Base-by-base conservation (phyloP, 1,284 basidiomycete species). In the Ustilago xerochloae region DNA sequence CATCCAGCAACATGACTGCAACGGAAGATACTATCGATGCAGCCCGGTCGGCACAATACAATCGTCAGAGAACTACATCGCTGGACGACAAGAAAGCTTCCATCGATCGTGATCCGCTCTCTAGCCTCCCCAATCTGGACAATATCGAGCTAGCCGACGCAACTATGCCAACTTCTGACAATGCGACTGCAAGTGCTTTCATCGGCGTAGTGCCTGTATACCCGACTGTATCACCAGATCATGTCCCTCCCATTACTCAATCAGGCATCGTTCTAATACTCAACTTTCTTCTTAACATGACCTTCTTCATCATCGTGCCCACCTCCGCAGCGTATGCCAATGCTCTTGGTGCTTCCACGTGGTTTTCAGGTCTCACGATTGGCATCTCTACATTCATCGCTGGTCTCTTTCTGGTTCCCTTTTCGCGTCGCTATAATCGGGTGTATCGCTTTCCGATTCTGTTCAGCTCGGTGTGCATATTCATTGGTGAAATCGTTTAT, bases 271-370 rank as follows among this genome's bases (percentile, higher is more conserved):
- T 72, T 16, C 48, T 76, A 15, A 18, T 49, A 13, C 63, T 72
- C 58, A 76, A 76, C 63, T 65, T 76, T 9, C 57, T 76, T 12
- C 62, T 76, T 53, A 76, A 76, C 65, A 51, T 72, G 43, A 72
- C 69, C 8, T 76, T 76, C 50, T 76, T 76, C 63, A 76, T 76
- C 74, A 76, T 76, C 53, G 74, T 76, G 1, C 74, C 74, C 50
- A 69, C 62, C 15, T 72, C 74, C 0, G 63, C 68, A 10, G 55
- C 56, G 0, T 72, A 72, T 41, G 69, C 74, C 45, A 69, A 68
- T 63, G 56, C 38, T 7, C 55, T 76, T 2, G 68, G 74, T 9
- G 74, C 74, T 1, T 68, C 74, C 3, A 76, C 74, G 0, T 76
- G 74, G 74, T 76, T 76, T 52, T 68, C 64, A 1, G 74, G 74